phyloP scores from a whole-genome alignment of 1,284 basidiomycete genomes.

The Phenoliferia sp. region DNA sequence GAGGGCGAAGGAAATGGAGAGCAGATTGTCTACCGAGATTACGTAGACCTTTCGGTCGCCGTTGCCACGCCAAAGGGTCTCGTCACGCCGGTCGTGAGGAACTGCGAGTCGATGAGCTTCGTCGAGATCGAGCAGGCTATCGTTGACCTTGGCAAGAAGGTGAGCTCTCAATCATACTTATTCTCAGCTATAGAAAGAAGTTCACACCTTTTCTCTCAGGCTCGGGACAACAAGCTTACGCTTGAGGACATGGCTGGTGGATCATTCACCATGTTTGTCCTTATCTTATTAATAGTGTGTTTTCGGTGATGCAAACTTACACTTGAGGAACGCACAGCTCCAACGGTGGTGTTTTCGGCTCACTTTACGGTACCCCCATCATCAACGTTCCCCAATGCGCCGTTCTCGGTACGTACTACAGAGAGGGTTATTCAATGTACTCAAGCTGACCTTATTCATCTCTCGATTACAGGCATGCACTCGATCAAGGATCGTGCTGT shows the following conservation, averaged over 20 bases:
- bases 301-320: constrained; percentile 2
- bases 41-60: constrained; percentile 88
- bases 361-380: constrained; percentile 85
- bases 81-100: constrained; percentile 92
- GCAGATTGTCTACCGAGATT: constrained; percentile 93
- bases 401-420: constrained; percentile 64
- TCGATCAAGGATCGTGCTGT: constrained; percentile 90
- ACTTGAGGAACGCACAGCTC: constrained; percentile 53
- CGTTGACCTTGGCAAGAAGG: constrained; percentile 83
- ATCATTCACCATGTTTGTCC: constrained; percentile 88
- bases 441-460: background rate
- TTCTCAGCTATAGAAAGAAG: background rate
- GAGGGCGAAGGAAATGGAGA: constrained; percentile 93
- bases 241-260: constrained; percentile 84
- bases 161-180: constrained; percentile 42
- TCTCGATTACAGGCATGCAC: constrained; percentile 70
- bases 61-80: constrained; percentile 97
- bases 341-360: constrained; percentile 98
- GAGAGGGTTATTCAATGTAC: background rate
- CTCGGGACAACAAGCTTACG: constrained; percentile 87
- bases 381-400: constrained; percentile 96
- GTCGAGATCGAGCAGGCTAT: constrained; percentile 92
- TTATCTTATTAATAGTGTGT: background rate
- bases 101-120: constrained; percentile 80
- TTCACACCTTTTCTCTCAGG: constrained; percentile 48